A percentile compares a stretch with the other conserved stretches of the same genome.
Evolutionary conservation across 352 stramenopile genomes (phyloP).

Genomic region (Lagenidium giganteum): DNA sequence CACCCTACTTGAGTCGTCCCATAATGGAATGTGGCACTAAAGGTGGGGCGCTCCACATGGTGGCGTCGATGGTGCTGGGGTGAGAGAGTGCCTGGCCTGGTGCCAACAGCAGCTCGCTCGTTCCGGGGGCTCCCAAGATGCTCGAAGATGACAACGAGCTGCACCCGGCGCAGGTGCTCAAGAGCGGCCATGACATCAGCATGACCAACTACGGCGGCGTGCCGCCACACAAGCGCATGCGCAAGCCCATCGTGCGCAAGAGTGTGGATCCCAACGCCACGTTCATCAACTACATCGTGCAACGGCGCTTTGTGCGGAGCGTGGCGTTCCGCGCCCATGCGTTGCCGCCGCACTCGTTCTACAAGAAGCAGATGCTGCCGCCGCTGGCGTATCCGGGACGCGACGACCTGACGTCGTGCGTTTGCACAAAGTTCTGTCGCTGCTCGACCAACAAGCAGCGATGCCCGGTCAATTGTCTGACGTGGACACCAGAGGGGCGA

Average conservation of each 20-base stretch:
- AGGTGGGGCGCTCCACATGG: no score
- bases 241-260: conserved; percentile 86
- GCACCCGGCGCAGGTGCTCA: conserved; percentile 71
- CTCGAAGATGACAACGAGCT: conserved; percentile 49
- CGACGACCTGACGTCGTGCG: conserved; percentile 70
- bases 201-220: conserved; percentile 63
- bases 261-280: conserved; percentile 82
- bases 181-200: conserved; percentile 72
- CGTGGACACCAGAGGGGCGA: conserved; percentile 94
- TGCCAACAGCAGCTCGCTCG: no score
- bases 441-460: conserved; percentile 91
- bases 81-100: no score
- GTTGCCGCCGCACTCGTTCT: conserved; percentile 77
- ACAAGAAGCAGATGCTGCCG: conserved; percentile 80
- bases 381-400: conserved; percentile 49
- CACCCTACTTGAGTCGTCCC: no score
- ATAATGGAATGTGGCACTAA: no score
- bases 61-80: no score
- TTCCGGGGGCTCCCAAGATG: no score
- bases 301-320: conserved; percentile 62
- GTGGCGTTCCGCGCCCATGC: conserved; percentile 38
- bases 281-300: conserved; percentile 78
- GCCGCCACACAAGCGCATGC: conserved; percentile 75
- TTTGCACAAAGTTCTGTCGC: conserved; percentile 85
- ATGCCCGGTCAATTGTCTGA: conserved; percentile 90